These are phyloP conservation scores for Phyllosticta citrichinensis DNA, from an alignment of 2,329 filamentous ascomycete genomes.

Conservation along the genomic window DNA sequence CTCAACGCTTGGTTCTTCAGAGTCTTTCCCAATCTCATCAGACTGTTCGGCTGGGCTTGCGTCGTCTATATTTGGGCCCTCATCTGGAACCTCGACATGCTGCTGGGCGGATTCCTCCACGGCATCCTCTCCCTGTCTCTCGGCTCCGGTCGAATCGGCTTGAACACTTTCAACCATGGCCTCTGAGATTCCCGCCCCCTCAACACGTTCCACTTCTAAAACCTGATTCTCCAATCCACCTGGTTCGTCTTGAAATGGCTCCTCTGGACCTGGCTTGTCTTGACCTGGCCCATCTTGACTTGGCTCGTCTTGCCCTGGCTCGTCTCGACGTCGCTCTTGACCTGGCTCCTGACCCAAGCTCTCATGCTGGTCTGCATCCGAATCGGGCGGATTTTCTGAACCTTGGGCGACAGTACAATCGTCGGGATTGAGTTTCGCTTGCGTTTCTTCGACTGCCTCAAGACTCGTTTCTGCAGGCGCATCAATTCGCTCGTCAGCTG, in stretches of 20 bases:
- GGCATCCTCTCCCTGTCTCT: neutral
- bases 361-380: neutral
- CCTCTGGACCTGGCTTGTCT: too few species aligned
- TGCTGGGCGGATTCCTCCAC: neutral
- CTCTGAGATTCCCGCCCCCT: too few species aligned
- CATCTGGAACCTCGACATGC: neutral
- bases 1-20: neutral
- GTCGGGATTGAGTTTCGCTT: neutral
- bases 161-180: neutral
- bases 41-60: neutral
- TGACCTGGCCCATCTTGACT: too few species aligned
- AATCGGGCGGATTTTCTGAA: neutral
- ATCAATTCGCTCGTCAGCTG: neutral
- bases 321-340: neutral
- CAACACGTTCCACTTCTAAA: too few species aligned
- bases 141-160: neutral
- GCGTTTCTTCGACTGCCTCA: neutral
- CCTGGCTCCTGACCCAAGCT: neutral
- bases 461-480: neutral
- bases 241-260: too few species aligned
- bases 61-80: neutral
- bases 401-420: neutral
- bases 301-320: neutral
- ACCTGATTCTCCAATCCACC: too few species aligned
- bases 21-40: neutral